Percentiles rank a stretch among this genome's conserved stretches.
Conservation (phyloP, 2,329 filamentous ascomycete genomes). For the Aspergillus unguis region DNA sequence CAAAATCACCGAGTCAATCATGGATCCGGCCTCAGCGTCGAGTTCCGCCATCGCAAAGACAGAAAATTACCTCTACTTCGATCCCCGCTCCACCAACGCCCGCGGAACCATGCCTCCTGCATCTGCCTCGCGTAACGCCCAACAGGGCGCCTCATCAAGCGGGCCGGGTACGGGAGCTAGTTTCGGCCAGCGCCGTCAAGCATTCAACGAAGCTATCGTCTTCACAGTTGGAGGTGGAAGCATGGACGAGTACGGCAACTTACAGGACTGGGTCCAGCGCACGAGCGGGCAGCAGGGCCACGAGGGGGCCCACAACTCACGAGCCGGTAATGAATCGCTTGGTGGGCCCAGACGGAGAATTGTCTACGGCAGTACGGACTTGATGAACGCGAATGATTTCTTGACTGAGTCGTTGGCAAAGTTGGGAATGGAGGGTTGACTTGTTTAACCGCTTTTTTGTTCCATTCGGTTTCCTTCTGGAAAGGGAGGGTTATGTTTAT, state of each 20-base stretch:
- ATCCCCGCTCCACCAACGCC: constrained; percentile 88
- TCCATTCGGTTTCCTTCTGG: background rate
- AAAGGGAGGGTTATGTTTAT: background rate
- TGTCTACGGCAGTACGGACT: constrained; percentile 88
- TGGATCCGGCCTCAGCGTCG: constrained; percentile 88
- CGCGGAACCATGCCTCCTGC: constrained; percentile 86
- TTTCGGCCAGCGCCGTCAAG: constrained; percentile 86
- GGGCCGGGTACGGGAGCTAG: constrained; percentile 71
- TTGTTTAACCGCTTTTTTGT: background rate
- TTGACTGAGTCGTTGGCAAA: constrained; percentile 55
- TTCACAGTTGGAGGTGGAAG: constrained; percentile 94
- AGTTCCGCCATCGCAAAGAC: constrained; percentile 94
- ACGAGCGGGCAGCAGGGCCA: constrained; percentile 58
- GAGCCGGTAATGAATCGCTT: constrained; percentile 25
- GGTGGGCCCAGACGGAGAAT: constrained; percentile 69
- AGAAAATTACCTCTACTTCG: constrained; percentile 95
- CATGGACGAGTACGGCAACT: constrained; percentile 97
- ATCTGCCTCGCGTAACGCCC: constrained; percentile 49
- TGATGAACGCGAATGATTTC: constrained; percentile 63
- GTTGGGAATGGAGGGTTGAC: constrained; percentile 54
- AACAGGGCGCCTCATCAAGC: constrained; percentile 43
- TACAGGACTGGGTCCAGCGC: constrained; percentile 91
- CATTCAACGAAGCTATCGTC: constrained; percentile 86
- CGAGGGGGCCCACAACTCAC: constrained; percentile 39
- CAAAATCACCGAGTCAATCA: constrained; percentile 96